A percentile compares a stretch with the other conserved stretches of the same genome.
Conservation (phyloP, 257 asterid genomes). For the Penstemon eatonii region DNA sequence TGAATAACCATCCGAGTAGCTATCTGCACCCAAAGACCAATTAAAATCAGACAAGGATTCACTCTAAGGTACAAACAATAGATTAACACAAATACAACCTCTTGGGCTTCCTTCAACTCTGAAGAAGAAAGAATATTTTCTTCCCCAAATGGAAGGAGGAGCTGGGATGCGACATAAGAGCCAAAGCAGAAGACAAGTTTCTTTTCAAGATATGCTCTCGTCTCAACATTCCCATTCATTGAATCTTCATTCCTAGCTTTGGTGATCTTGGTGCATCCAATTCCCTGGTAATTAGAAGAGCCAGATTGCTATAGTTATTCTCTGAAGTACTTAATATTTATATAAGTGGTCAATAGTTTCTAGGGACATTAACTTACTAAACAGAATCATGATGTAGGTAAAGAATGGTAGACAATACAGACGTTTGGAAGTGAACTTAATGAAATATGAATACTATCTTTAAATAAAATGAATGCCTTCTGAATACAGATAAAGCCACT, state of each 20-base stretch:
- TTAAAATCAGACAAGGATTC: slow-evolving; percentile 24
- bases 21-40: slow-evolving; percentile 55
- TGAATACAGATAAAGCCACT: slow-evolving; percentile 20
- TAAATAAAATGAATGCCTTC: slow-evolving; percentile 10
- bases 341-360: not conserved
- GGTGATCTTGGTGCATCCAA: slow-evolving; percentile 89
- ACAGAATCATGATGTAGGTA: not conserved
- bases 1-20: slow-evolving; percentile 94
- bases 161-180: slow-evolving; percentile 84
- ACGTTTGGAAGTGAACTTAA: slow-evolving; percentile 10
- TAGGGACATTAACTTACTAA: slow-evolving; percentile 4
- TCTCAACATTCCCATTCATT: slow-evolving; percentile 70
- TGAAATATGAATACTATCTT: not conserved
- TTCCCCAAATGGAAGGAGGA: slow-evolving; percentile 91
- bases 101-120: slow-evolving; percentile 85
- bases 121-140: slow-evolving; percentile 81
- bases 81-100: slow-evolving; percentile 51
- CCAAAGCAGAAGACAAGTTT: slow-evolving; percentile 95
- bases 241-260: slow-evolving; percentile 70
- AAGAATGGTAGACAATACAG: slow-evolving; percentile 8
- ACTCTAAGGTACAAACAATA: slow-evolving; percentile 18
- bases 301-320: slow-evolving; percentile 16
- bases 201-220: slow-evolving; percentile 87
- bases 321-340: not conserved
- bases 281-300: slow-evolving; percentile 60